Base-by-base conservation (phyloP, 208 protist genomes). In the Acanthamoeba healyi region DNA sequence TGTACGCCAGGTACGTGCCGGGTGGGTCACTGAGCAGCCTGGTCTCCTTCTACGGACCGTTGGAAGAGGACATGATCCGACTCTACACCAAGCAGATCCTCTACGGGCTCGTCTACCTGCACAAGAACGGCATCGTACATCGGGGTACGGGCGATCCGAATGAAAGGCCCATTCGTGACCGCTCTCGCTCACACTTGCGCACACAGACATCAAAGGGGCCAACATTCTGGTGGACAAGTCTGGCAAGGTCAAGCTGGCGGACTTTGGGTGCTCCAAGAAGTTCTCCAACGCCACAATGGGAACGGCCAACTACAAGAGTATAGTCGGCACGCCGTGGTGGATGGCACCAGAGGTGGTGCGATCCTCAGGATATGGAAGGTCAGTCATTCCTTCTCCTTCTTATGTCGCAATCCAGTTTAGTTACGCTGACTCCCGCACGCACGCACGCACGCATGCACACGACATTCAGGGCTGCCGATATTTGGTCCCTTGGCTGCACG, bases 271-370 rank as follows among this genome's bases (percentile, higher is more conserved):
- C 19, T 94, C 92, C 14, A 94, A 58, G 56, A 63, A 94, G 63
- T 49, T 46, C 32, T 26, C 22, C 24, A 29, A 54, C 32, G n/a
- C 56, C 46, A 40, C 54, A 22, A n/a, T 65, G 19, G 67, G 44
- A 1, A 84, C 51, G 0, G 38, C 26, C 88, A 79, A 82, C 29
- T 98, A 97, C 74, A 96, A 97, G 19, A 96, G 96, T 44, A 94
- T 98, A 14, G 96, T 97, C 9, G 97, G 97, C n/a, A 98, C 97
- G 17, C 97, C 96, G 2, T 97, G 96, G 70, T 98, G 97, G 96
- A 98, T 98, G 97, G 96, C 96, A 17, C 96, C 96, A 1, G 96
- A 97, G 46, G 54, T 97, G 40, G 70, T 97, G 4, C 15, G 42
- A 19, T 10, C 65, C 12, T 38, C 88, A 3, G 88, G 88, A 7